These are phyloP conservation scores for Cryphonectria carpinicola DNA, from an alignment of 2,329 filamentous ascomycete species.

Conservation along the genomic window DNA sequence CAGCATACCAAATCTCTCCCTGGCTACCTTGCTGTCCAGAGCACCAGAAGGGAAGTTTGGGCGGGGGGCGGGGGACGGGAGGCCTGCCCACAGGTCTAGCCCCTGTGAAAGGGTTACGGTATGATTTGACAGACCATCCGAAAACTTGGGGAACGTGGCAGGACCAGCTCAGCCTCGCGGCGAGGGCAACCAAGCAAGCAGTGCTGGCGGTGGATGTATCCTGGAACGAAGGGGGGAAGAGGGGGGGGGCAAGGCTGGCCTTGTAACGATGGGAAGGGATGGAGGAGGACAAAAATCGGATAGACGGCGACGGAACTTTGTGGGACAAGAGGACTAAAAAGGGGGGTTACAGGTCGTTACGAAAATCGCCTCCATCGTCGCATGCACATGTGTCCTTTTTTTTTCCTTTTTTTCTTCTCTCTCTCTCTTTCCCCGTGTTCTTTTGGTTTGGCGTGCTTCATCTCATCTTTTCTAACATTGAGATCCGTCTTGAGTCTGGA, in stretches of 20 bases:
- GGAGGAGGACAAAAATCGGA: neutral
- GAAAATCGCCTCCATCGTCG: neutral
- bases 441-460: conserved; percentile 9
- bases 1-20: neutral
- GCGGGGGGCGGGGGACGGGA: no score
- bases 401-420: neutral
- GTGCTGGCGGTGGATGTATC: neutral
- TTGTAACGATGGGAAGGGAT: conserved; percentile 4
- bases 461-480: conserved; percentile 8
- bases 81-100: conserved; percentile 17
- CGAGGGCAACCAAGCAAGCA: neutral
- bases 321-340: neutral
- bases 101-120: neutral
- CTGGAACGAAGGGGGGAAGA: conserved; percentile 13
- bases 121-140: neutral
- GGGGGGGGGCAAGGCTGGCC: conserved; percentile 18
- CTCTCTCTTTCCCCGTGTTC: no score
- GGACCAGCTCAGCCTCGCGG: conserved; percentile 7
- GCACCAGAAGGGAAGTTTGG: neutral
- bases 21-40: neutral
- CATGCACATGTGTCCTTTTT: neutral
- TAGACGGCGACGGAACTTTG: neutral
- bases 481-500: conserved; percentile 5
- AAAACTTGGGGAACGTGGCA: neutral
- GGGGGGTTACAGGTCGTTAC: neutral